phyloP scores from a whole-genome alignment of 768 basidiomycete genomes.

The Tubosaeta sp. region DNA sequence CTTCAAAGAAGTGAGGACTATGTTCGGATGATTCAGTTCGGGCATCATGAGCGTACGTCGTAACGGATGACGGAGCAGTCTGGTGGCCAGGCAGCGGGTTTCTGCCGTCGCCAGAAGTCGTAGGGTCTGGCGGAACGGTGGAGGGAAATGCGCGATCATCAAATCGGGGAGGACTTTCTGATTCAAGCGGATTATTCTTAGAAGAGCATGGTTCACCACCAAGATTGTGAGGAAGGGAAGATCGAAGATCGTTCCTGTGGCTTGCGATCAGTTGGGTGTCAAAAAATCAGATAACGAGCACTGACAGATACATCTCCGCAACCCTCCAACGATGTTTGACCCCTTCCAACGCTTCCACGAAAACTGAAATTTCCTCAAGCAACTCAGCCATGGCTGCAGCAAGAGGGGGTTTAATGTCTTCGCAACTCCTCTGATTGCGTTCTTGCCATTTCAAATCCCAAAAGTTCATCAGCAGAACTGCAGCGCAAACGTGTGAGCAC shows the following conservation, averaged over 20 bases:
- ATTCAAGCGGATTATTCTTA: slow-evolving; percentile 8
- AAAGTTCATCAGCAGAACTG: slow-evolving; percentile 49
- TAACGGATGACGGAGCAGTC: slow-evolving; percentile 5
- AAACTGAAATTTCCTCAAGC: slow-evolving; percentile 27
- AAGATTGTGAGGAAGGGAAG: slow-evolving; percentile 27
- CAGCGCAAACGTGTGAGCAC: slow-evolving; percentile 47
- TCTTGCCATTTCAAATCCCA: slow-evolving; percentile 55
- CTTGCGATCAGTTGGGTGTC: slow-evolving; percentile 33
- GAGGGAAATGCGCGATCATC: slow-evolving; percentile 9
- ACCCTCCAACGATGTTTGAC: slow-evolving; percentile 29
- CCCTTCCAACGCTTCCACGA: slow-evolving; percentile 26
- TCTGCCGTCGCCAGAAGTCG: slow-evolving; percentile 9
- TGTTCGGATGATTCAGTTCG: slow-evolving; percentile 8
- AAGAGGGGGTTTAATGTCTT: slow-evolving; percentile 30
- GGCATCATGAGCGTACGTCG: slow-evolving; percentile 10
- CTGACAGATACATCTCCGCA: slow-evolving; percentile 36
- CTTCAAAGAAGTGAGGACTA: slow-evolving; percentile 25
- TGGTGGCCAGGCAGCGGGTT: slow-evolving; percentile 14
- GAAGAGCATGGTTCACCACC: slow-evolving; percentile 17
- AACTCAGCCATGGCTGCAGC: slow-evolving; percentile 28
- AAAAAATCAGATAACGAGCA: slow-evolving; percentile 7
- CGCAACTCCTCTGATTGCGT: slow-evolving; percentile 26
- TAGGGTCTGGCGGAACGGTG: slow-evolving; percentile 13
- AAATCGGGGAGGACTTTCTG: slow-evolving; percentile 4
- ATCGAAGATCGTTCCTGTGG: slow-evolving; percentile 23